Base-by-base conservation (phyloP, 2,329 filamentous ascomycete species). In the Aspergillus fructus region DNA sequence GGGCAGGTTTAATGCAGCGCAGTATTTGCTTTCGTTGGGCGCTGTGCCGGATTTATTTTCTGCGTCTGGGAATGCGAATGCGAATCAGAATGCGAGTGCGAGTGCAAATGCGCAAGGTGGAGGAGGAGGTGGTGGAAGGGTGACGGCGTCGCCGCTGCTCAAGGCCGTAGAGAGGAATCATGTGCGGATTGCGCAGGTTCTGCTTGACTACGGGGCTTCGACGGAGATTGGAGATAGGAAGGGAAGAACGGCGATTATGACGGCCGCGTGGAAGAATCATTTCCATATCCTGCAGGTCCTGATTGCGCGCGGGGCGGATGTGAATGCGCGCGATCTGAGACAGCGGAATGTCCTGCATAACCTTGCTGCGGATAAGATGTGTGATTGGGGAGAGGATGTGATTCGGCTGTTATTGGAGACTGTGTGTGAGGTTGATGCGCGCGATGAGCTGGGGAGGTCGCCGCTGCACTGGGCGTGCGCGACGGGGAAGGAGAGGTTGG, bases 391-490 rank as follows among this genome's bases (percentile, higher is more conserved):
- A 1, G 69, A 77, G 30, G 74, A 79, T 58, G 74, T 79, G 17
- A 72, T 81, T 17, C 66, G 70, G 15, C 55, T 77, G 49, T 58
- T 81, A 39, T 60, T 81, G 47, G 62, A 66, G 19, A 74, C 73
- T 4, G 66, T 71, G 21, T 76, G 77, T 57, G 63, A 68, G 11
- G 66, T 81, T 30, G 77, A 79, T 59, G 76, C 74, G 6, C 70
- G 72, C 27, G 79, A 81, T 64, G 74, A 75, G 51, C 66, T 80
- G 21, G 79, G 79, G 9, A 76, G 83, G 12, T 83, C 81, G 30
- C 80, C 84, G 3, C 67, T 86, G 42, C 77, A 85, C 59, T 85
- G 83, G 83, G 83, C 83, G 2, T 83, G 81, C 37, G 82, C 80
- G 23, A 83, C 83, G 45, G 81, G 81, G 17, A 83, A 85, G 63